Evolutionary conservation across 495 filamentous ascomycete species (phyloP), one percentile per base, ranked within the genome.

Genomic region (Saxophila tyrrhenica): DNA sequence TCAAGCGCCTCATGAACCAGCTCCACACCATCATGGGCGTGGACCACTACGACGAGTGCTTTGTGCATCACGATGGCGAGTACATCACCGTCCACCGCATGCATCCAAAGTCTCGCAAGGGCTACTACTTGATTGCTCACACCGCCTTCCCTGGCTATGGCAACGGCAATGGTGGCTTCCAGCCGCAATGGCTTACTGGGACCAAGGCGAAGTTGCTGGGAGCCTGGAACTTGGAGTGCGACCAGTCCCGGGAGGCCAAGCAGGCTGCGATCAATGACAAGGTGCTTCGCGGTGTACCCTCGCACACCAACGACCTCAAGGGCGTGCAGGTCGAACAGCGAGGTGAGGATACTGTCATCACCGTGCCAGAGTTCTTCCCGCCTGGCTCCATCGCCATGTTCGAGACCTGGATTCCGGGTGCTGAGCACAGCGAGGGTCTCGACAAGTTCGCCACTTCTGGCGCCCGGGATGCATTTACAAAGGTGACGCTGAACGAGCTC

Each of bases 11-110:
- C 20, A 73, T 97, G 38, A 99, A 99, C 64, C 78, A 85, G 56
- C 87, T 97, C 39, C 94, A 99, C 67, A 87, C 80, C 3, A 73
- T 85, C 56, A 97, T 99, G 94, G 91, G 92, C 9, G 82, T 85
- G 59, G 86, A 96, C 51, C 87, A 85, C 13, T 97, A 94, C 61
- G 84, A 88, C 48, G 94, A 99, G 70, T 95, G 90, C 24, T 87
- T 94, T 66, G 87, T 99, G 46, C 90, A 97, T 64, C 94, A 99
- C 65, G 89, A 97, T 63, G 82, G 84, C 44, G 84, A 97, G 70
- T 97, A 92, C 63, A 82, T 99, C 62, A 97, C 94, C 3, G 87
- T 99, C 9, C 94, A 99, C 66, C 76, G 94, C 58, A 87, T 96
- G 3, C 88, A 99, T 63, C 92, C 91, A 0, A 81, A 84, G 56